These are phyloP conservation scores for Lathyrus oleraceus DNA, from an alignment of 306 rosid species.

Conservation along the genomic window DNA sequence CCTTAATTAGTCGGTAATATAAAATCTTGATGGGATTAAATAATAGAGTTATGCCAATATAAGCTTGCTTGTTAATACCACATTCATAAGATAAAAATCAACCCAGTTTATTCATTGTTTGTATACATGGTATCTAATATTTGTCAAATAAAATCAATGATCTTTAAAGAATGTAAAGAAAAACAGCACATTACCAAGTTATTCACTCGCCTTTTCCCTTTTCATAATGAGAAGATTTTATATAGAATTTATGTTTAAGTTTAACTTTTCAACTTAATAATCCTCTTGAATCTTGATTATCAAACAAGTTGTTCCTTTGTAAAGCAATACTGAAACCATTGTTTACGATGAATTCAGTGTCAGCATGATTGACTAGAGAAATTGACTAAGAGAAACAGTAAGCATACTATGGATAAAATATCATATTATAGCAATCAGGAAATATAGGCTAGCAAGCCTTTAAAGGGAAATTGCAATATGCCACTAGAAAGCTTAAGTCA, in stretches of 20 bases:
- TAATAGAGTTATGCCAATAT: no score
- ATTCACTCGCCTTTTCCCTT: neutral
- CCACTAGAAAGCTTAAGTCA: neutral
- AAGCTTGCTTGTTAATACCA: no score
- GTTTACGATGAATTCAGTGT: neutral
- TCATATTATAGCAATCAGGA: neutral
- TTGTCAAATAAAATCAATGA: conserved; percentile 1
- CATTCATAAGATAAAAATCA: conserved; percentile 2
- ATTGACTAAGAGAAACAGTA: neutral
- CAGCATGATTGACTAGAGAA: no score
- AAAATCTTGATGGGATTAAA: no score
- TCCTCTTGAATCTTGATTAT: neutral
- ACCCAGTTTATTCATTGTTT: neutral
- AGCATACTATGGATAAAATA: neutral
- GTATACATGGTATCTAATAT: conserved; percentile 2
- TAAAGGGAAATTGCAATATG: conserved; percentile 17
- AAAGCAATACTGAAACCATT: neutral
- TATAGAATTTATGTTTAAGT: neutral
- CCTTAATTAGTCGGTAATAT: no score
- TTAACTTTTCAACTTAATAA: neutral
- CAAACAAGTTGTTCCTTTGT: neutral
- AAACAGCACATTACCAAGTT: conserved; percentile 9
- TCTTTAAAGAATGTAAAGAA: conserved; percentile 7
- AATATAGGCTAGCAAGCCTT: neutral
- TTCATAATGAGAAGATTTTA: conserved; percentile 8